A percentile compares a stretch with the other conserved stretches of the same genome.
Conservation (phyloP, 2,329 filamentous ascomycete species). For the Pezicula rhizophila region DNA sequence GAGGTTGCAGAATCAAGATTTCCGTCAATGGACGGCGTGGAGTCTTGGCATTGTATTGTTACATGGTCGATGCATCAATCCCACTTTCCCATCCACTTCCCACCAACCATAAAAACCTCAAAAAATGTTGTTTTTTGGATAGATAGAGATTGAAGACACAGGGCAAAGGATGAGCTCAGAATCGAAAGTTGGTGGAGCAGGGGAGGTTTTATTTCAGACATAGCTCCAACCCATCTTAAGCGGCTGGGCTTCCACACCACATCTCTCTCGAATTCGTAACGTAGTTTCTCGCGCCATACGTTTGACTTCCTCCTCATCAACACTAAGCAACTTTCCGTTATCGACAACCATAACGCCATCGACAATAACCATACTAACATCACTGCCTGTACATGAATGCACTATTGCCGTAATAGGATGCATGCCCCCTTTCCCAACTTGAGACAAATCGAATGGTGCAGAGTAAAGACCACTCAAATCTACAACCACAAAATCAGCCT, state of each 20-base stretch:
- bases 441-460: constrained; percentile 1
- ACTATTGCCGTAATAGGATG: constrained; percentile 7
- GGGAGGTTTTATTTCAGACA: background rate
- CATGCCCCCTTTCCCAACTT: background rate
- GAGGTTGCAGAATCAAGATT: too few relatives aligned
- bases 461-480: constrained; percentile 30
- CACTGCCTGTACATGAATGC: constrained; percentile 3
- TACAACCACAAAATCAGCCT: constrained; percentile 51
- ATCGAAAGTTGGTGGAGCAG: too few relatives aligned
- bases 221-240: background rate
- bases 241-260: background rate
- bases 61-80: too few relatives aligned
- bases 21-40: too few relatives aligned
- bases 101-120: too few relatives aligned
- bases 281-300: background rate
- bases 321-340: constrained; percentile 2
- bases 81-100: too few relatives aligned
- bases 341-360: constrained; percentile 7
- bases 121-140: too few relatives aligned
- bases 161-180: too few relatives aligned
- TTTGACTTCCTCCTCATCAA: constrained; percentile 5
- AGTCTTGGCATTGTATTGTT: too few relatives aligned
- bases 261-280: background rate
- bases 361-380: constrained; percentile 6
- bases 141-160: too few relatives aligned